phyloP scores from a whole-genome alignment of 2,329 filamentous ascomycete species.

The Fusarium sp. region DNA sequence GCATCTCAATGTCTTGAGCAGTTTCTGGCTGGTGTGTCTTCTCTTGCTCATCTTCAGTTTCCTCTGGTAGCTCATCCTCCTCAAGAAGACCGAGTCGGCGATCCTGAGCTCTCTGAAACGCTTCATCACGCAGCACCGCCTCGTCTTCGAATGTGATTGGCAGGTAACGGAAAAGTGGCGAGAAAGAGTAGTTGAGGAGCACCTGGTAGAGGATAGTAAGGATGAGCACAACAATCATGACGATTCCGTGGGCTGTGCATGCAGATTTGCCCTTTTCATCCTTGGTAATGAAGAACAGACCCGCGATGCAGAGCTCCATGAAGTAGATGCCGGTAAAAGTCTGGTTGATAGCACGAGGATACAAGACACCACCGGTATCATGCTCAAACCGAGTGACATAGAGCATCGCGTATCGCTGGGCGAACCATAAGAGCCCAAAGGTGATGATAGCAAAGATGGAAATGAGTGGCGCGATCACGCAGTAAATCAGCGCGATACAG shows the following conservation, averaged over 20 bases:
- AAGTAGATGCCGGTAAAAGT: conserved; percentile 95
- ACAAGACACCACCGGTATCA: conserved; percentile 93
- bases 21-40: conserved; percentile 48
- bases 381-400: conserved; percentile 91
- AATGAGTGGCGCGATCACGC: conserved; percentile 89
- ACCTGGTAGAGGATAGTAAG: conserved; percentile 84
- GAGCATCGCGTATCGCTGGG: conserved; percentile 95
- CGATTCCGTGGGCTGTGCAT: conserved; percentile 81
- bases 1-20: conserved; percentile 54
- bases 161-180: conserved; percentile 86
- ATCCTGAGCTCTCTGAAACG: conserved; percentile 84
- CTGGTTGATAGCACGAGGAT: conserved; percentile 93
- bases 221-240: conserved; percentile 81
- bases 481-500: conserved; percentile 91
- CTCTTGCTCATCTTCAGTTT: conserved; percentile 57
- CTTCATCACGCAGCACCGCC: conserved; percentile 88
- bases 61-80: conserved; percentile 61
- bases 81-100: conserved; percentile 72
- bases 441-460: conserved; percentile 94
- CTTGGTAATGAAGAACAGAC: conserved; percentile 84
- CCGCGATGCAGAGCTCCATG: conserved; percentile 91
- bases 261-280: conserved; percentile 65
- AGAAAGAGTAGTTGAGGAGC: conserved; percentile 84
- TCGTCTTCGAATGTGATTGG: conserved; percentile 97
- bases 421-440: conserved; percentile 91